Conservation (phyloP, 306 rosid species). For the Citrullus colocynthis region DNA sequence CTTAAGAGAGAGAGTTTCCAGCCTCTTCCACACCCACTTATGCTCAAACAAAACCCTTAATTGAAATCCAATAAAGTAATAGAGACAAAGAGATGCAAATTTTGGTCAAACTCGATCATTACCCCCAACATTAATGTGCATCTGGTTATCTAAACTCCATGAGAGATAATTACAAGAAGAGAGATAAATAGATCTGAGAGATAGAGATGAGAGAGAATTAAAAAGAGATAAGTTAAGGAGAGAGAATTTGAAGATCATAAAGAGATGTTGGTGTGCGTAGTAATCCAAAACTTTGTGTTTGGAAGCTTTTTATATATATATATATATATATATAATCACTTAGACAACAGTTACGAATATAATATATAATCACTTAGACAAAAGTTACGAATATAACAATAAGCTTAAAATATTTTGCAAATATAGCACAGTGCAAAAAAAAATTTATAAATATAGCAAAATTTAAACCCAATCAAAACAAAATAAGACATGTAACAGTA, state of each 20-base stretch:
- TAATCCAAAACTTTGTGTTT: no score
- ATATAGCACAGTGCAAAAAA: no score
- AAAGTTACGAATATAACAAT: no score
- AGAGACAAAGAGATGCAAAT: neutral
- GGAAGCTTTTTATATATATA: no score
- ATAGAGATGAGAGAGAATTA: neutral
- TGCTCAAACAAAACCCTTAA: neutral
- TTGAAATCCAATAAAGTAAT: neutral
- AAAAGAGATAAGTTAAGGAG: neutral
- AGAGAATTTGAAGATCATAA: neutral
- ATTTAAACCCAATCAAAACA: no score
- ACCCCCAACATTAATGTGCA: neutral
- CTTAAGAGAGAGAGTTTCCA: neutral
- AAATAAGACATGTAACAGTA: no score
- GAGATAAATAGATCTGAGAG: neutral
- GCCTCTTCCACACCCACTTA: neutral
- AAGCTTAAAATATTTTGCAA: no score
- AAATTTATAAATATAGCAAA: no score
- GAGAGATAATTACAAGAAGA: neutral
- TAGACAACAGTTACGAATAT: no score
- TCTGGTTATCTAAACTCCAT: neutral
- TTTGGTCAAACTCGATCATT: neutral
- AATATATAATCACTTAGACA: rapidly evolving
- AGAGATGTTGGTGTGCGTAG: neutral
- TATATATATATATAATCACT: no score